Percentiles rank a stretch among this genome's conserved stretches.
Evolutionary conservation across 768 basidiomycete species (phyloP).

Genomic region (Leccinum sublutescens): DNA sequence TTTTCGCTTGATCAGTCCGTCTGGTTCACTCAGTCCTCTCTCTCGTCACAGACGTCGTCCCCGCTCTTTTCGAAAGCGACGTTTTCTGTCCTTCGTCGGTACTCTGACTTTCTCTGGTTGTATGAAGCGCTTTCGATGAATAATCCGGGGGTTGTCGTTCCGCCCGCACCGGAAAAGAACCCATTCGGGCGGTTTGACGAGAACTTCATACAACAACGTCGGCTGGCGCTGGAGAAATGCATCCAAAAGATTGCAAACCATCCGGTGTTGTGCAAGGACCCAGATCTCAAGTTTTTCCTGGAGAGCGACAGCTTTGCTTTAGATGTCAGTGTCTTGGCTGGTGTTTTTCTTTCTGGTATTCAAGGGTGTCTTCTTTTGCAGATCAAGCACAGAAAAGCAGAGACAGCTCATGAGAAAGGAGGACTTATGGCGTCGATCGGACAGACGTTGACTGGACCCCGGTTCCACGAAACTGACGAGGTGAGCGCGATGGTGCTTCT

Average conservation of each 20-base stretch:
- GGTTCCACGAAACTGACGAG: slow-evolving; percentile 89
- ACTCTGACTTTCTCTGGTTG: slow-evolving; percentile 97
- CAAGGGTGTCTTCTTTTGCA: slow-evolving; percentile 27
- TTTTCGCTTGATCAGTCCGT: background rate
- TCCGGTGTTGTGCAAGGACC: slow-evolving; percentile 83
- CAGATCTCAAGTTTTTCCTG: slow-evolving; percentile 85
- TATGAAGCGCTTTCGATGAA: slow-evolving; percentile 85
- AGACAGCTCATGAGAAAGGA: slow-evolving; percentile 71
- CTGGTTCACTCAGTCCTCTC: background rate
- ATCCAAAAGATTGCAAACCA: slow-evolving; percentile 93
- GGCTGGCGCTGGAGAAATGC: slow-evolving; percentile 83
- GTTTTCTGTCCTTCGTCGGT: slow-evolving; percentile 95
- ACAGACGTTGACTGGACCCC: slow-evolving; percentile 70
- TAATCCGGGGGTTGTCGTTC: slow-evolving; percentile 96
- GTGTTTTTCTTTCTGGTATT: slow-evolving; percentile 1
- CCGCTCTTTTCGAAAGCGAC: slow-evolving; percentile 76
- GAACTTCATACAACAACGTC: slow-evolving; percentile 84
- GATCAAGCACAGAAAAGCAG: slow-evolving; percentile 88
- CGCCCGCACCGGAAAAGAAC: slow-evolving; percentile 95
- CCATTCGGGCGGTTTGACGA: slow-evolving; percentile 92
- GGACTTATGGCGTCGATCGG: slow-evolving; percentile 85
- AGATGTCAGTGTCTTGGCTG: slow-evolving; percentile 58
- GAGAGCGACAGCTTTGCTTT: slow-evolving; percentile 90
- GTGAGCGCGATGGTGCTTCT: slow-evolving; percentile 35
- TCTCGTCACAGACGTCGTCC: slow-evolving; percentile 67